Percentiles rank a stretch among this genome's conserved stretches.
Conservation (phyloP, 1,139 yeast genomes). For the Geotrichum armillariae region DNA sequence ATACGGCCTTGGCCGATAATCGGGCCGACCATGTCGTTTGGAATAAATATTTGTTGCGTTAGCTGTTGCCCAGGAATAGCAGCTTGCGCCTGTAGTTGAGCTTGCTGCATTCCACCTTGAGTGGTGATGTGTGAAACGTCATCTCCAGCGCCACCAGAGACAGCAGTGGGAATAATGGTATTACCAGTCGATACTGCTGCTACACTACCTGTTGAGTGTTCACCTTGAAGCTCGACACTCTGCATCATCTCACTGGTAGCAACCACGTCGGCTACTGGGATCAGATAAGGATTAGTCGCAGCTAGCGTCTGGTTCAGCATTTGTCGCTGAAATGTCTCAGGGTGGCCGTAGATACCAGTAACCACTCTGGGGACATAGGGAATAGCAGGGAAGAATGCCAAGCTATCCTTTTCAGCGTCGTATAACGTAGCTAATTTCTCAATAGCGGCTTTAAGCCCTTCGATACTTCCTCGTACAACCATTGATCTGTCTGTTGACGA, state of each 20-base stretch:
- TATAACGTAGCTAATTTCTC: slow-evolving; percentile 2
- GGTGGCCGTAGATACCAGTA: slow-evolving; percentile 33
- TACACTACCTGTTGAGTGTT: slow-evolving; percentile 9
- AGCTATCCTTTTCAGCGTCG: slow-evolving; percentile 1
- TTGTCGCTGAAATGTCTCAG: slow-evolving; percentile 32
- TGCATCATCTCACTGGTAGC: slow-evolving; percentile 4
- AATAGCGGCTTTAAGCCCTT: slow-evolving; percentile 12
- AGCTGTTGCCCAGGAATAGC: slow-evolving; percentile 31
- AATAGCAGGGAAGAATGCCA: slow-evolving; percentile 8
- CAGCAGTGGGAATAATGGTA: slow-evolving; percentile 5
- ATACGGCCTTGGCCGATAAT: slow-evolving; percentile 80
- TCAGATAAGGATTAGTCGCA: slow-evolving; percentile 27
- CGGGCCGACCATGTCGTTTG: slow-evolving; percentile 80
- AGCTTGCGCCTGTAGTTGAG: slow-evolving; percentile 28
- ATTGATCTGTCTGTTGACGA: slow-evolving; percentile 20
- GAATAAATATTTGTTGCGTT: slow-evolving; percentile 51
- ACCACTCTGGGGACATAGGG: slow-evolving; percentile 27
- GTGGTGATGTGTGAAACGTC: slow-evolving; percentile 15
- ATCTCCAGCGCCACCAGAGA: slow-evolving; percentile 7
- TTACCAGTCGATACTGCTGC: slow-evolving; percentile 14
- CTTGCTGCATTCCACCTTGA: slow-evolving; percentile 26
- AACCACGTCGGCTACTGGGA: slow-evolving; percentile 21
- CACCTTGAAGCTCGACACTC: background rate
- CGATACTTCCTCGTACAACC: slow-evolving; percentile 13
- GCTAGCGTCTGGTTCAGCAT: slow-evolving; percentile 27